Percentiles rank a stretch among this genome's conserved stretches.
Evolutionary conservation across 2,329 filamentous ascomycete genomes (phyloP).

Genomic region (Fusarium papillatum): DNA sequence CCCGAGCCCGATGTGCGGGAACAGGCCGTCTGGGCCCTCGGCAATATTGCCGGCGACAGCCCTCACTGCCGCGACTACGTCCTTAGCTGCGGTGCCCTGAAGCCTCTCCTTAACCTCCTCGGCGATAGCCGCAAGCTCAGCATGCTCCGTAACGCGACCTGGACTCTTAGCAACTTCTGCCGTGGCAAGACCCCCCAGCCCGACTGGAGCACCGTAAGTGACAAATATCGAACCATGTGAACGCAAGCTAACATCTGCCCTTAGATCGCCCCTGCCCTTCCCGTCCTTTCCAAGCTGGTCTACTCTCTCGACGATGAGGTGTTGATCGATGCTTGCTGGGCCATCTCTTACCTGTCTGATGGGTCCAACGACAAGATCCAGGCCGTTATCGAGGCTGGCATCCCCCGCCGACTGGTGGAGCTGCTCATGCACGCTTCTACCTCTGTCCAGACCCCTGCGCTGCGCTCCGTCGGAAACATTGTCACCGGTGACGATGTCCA

Average conservation of each 20-base stretch:
- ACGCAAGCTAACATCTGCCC: constrained; percentile 19
- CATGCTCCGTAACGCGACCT: constrained; percentile 99
- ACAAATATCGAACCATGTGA: constrained; percentile 21
- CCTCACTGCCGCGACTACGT: constrained; percentile 98
- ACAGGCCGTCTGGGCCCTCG: constrained; percentile 98
- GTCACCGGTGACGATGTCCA: constrained; percentile 99
- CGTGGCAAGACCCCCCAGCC: constrained; percentile 99
- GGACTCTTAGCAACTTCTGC: constrained; percentile 99
- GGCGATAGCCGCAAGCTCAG: constrained; percentile 98
- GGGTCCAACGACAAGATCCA: constrained; percentile 99
- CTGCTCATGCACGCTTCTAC: constrained; percentile 98
- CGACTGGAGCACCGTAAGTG: constrained; percentile 92
- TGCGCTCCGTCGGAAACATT: constrained; percentile 98
- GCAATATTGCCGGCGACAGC: constrained; percentile 99
- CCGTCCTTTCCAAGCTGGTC: constrained; percentile 95
- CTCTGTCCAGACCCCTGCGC: constrained; percentile 96
- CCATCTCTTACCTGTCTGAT: constrained; percentile 98
- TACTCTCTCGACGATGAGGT: constrained; percentile 99
- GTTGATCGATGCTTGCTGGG: constrained; percentile 99
- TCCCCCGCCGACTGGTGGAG: constrained; percentile 95
- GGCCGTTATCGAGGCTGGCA: constrained; percentile 97
- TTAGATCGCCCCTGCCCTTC: constrained; percentile 93
- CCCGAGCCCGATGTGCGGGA: constrained; percentile 98
- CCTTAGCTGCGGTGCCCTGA: constrained; percentile 89
- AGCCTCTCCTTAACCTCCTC: constrained; percentile 89